phyloP scores from a whole-genome alignment of 331 rosid genomes.

The Dryas integrifolia region DNA sequence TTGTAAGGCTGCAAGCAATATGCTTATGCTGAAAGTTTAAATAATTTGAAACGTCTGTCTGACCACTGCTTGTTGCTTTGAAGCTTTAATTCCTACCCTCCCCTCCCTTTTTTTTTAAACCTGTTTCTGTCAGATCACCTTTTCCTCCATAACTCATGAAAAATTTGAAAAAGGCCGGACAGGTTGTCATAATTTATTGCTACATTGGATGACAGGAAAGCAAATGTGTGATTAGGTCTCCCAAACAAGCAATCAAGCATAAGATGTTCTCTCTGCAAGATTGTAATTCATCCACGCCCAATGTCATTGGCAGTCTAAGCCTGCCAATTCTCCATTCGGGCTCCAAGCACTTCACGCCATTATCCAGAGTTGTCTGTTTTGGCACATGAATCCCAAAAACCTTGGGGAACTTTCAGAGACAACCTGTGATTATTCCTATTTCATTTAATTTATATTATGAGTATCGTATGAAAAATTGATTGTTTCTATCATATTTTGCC shows the following conservation, averaged over 20 bases:
- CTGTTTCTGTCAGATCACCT: neutral
- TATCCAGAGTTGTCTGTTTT: slow-evolving; percentile 49
- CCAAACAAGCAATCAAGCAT: slow-evolving; percentile 60
- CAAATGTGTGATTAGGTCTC: slow-evolving; percentile 68
- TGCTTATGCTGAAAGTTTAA: neutral
- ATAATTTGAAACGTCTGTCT: too few relatives aligned
- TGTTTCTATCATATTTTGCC: neutral
- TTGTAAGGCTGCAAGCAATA: slow-evolving; percentile 2
- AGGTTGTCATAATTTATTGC: slow-evolving; percentile 49
- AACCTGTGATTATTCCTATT: slow-evolving; percentile 16
- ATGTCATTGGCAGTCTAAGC: slow-evolving; percentile 48
- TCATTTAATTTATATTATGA: neutral
- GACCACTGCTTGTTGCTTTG: too few relatives aligned
- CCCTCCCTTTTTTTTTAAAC: neutral
- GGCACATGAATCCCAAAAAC: slow-evolving; percentile 56
- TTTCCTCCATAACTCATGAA: neutral
- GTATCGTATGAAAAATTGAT: neutral
- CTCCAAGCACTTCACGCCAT: slow-evolving; percentile 32
- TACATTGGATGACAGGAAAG: slow-evolving; percentile 71
- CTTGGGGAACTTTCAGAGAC: slow-evolving; percentile 56
- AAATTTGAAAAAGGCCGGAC: slow-evolving; percentile 20
- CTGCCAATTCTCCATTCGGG: slow-evolving; percentile 40
- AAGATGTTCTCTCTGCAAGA: slow-evolving; percentile 51
- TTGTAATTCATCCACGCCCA: slow-evolving; percentile 53
- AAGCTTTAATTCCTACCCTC: neutral